Evolutionary conservation across 2,329 filamentous ascomycete genomes (phyloP).

Genomic region (Arachnopeziza araneosa): DNA sequence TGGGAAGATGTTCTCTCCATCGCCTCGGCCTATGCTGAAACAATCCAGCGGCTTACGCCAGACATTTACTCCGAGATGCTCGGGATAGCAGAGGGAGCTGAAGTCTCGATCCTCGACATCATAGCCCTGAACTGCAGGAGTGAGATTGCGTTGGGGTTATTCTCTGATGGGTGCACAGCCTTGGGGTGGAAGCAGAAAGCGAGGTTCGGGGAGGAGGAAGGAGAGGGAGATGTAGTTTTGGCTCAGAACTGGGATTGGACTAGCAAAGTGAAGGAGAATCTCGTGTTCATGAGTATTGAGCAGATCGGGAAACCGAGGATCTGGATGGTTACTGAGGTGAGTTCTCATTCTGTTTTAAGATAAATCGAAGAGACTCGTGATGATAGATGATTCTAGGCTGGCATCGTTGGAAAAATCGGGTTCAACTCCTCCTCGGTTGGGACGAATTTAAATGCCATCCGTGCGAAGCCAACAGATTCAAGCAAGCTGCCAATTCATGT

Average conservation of each 20-base stretch:
- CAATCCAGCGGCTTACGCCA: constrained; percentile 9
- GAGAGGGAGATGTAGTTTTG: constrained; percentile 16
- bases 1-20: constrained; percentile 25
- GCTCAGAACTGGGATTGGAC: constrained; percentile 27
- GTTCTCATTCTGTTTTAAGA: background rate
- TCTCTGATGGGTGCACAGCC: constrained; percentile 45
- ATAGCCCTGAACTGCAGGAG: constrained; percentile 45
- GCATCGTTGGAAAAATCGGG: constrained; percentile 42
- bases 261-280: constrained; percentile 2
- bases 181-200: constrained; percentile 35
- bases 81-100: constrained; percentile 42
- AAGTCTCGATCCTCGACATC: constrained; percentile 35
- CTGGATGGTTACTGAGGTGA: constrained; percentile 26
- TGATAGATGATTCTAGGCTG: constrained; percentile 13
- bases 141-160: constrained; percentile 44
- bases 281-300: constrained; percentile 15
- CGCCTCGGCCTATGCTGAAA: constrained; percentile 6
- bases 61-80: constrained; percentile 31
- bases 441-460: constrained; percentile 50
- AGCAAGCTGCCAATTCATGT: constrained; percentile 48
- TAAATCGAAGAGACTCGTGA: background rate
- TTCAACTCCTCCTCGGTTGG: constrained; percentile 49
- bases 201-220: constrained; percentile 10
- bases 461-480: constrained; percentile 41
- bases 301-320: constrained; percentile 12